Percentiles rank a stretch among this genome's conserved stretches.
These are phyloP conservation scores for Hamigera avellanea DNA, from an alignment of 495 filamentous ascomycete species.

Conservation along the genomic window DNA sequence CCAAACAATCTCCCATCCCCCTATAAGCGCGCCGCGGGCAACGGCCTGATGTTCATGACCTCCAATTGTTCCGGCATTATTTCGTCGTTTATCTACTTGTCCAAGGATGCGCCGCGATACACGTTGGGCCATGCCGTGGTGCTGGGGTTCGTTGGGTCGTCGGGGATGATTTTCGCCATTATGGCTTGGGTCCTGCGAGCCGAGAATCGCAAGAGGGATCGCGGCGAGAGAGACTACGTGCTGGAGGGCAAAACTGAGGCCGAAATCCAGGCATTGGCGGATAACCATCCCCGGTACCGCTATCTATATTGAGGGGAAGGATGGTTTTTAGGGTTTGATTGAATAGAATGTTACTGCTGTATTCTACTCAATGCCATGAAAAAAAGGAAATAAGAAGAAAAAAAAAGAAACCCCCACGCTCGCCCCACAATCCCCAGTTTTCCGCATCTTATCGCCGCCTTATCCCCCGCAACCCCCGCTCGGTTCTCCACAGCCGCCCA, in stretches of 20 bases:
- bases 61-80: slow-evolving; percentile 61
- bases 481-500: no score
- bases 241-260: neutral
- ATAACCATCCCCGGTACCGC: neutral
- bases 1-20: slow-evolving; percentile 50
- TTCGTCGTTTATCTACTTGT: slow-evolving; percentile 44
- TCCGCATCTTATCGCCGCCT: no score
- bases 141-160: slow-evolving; percentile 32
- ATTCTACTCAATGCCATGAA: no score
- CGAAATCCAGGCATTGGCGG: neutral
- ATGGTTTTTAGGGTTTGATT: no score
- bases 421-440: no score
- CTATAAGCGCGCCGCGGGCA: slow-evolving; percentile 60
- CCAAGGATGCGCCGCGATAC: slow-evolving; percentile 27
- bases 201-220: neutral
- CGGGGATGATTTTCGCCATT: slow-evolving; percentile 29
- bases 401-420: no score
- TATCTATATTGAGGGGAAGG: neutral
- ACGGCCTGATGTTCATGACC: slow-evolving; percentile 52
- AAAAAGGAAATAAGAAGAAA: no score
- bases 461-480: no score
- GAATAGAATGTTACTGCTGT: no score
- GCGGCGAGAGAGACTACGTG: neutral
- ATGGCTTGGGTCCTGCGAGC: slow-evolving; percentile 21
- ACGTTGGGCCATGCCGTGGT: slow-evolving; percentile 32